Evolutionary conservation across 2,329 filamentous ascomycete genomes (phyloP).

Genomic region (Paraphoma chrysanthemicola): DNA sequence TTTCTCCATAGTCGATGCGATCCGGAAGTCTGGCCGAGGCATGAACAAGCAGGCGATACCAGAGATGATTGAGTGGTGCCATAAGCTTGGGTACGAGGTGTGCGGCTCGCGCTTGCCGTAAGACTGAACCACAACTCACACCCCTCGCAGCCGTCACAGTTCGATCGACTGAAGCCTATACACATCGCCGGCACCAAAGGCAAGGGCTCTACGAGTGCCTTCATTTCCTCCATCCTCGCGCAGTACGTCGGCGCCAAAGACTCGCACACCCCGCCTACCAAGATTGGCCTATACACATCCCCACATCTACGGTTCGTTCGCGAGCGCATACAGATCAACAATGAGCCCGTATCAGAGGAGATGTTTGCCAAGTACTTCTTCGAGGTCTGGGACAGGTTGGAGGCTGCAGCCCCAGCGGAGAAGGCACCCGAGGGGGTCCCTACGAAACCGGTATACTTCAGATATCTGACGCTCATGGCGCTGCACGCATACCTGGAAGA

Average conservation of each 20-base stretch:
- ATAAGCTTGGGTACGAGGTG: conserved; percentile 76
- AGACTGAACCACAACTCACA: conserved; percentile 8
- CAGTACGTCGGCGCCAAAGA: conserved; percentile 60
- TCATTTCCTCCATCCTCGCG: conserved; percentile 78
- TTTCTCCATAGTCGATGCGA: conserved; percentile 76
- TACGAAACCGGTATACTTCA: conserved; percentile 89
- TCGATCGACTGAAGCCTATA: conserved; percentile 68
- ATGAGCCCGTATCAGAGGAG: conserved; percentile 70
- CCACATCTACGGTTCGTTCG: conserved; percentile 84
- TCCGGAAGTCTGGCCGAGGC: conserved; percentile 74
- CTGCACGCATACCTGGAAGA: conserved; percentile 82
- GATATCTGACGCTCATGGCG: conserved; percentile 87
- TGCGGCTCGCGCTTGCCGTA: conserved; percentile 43
- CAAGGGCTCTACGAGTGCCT: conserved; percentile 88
- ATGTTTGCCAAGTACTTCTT: conserved; percentile 81
- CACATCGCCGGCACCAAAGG: conserved; percentile 95
- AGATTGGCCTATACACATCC: conserved; percentile 82
- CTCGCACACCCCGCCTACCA: conserved; percentile 50
- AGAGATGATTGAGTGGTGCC: conserved; percentile 81
- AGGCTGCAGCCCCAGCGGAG: conserved; percentile 59
- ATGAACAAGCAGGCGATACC: conserved; percentile 80
- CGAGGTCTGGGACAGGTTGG: conserved; percentile 77
- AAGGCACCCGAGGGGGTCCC: conserved; percentile 58
- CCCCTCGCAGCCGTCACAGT: conserved; percentile 62
- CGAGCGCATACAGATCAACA: conserved; percentile 84